A percentile compares a stretch with the other conserved stretches of the same genome.
These are phyloP conservation scores for Ustilago hordei DNA, from an alignment of 1,284 basidiomycete genomes.

Conservation along the genomic window DNA sequence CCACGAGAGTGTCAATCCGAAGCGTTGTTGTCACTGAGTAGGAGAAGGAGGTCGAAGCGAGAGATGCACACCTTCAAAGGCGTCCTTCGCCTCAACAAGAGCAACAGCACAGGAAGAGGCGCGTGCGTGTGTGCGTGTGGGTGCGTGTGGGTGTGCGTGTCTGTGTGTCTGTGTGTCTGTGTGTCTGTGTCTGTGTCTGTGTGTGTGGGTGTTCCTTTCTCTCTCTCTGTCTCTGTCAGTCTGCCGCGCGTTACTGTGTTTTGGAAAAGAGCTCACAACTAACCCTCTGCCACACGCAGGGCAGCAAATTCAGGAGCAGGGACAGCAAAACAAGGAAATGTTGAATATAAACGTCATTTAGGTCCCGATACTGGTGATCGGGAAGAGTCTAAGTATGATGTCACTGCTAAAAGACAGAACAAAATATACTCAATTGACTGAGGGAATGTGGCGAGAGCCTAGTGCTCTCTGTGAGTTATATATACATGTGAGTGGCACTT, in stretches of 20 bases:
- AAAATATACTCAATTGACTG: no score
- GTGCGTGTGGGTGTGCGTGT: neutral
- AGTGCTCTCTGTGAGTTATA: no score
- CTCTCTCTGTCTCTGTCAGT: neutral
- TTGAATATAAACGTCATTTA: no score
- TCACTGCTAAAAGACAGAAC: no score
- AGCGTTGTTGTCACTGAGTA: slow-evolving; percentile 14
- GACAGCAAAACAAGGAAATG: neutral
- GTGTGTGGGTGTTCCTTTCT: neutral
- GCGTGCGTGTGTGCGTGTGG: slow-evolving; percentile 5
- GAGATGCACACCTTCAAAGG: slow-evolving; percentile 4
- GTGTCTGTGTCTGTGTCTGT: neutral
- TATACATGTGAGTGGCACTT: no score
- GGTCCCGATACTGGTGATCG: no score
- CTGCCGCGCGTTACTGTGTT: slow-evolving; percentile 2
- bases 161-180: no score
- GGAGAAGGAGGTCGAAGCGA: neutral
- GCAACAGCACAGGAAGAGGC: neutral
- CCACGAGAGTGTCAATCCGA: neutral
- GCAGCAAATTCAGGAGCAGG: neutral
- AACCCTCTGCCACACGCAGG: neutral
- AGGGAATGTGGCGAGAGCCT: no score
- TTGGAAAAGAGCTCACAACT: neutral
- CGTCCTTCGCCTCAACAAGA: slow-evolving; percentile 6
- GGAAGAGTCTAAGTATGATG: no score